A percentile compares a stretch with the other conserved stretches of the same genome.
Conservation (phyloP, 306 rosid genomes). For the Acacia acuminata region DNA sequence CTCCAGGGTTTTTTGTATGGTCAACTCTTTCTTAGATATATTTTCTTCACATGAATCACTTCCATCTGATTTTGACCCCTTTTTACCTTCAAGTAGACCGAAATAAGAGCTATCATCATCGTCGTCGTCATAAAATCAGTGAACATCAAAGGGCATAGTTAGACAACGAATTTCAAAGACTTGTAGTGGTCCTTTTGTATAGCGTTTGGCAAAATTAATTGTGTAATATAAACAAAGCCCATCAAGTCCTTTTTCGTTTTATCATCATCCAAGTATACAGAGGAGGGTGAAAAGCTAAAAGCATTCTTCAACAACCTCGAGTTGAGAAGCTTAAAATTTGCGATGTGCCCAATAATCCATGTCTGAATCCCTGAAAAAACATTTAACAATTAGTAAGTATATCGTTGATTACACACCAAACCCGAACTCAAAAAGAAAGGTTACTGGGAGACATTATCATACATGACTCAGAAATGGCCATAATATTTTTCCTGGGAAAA, state of each 20-base stretch:
- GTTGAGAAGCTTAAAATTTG: conserved; percentile 59
- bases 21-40: conserved; percentile 76
- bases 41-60: conserved; percentile 70
- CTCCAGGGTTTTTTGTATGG: conserved; percentile 86
- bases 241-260: not conserved
- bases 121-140: conserved; percentile 18
- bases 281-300: not conserved
- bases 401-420: conserved; percentile 11
- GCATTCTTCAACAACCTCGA: conserved; percentile 51
- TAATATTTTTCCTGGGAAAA: not conserved
- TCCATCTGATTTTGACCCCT: conserved; percentile 67
- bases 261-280: conserved; percentile 2
- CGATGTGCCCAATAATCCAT: conserved; percentile 52
- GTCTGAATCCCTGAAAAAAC: conserved; percentile 53
- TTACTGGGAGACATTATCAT: not conserved
- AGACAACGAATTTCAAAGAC: conserved; percentile 10
- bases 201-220: not conserved
- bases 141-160: not conserved
- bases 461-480: not conserved
- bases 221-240: conserved; percentile 9
- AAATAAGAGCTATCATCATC: conserved; percentile 5
- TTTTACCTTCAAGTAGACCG: conserved; percentile 57
- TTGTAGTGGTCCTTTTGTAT: not conserved
- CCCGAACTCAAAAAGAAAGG: not conserved
- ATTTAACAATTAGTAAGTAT: conserved; percentile 4